Conservation (phyloP, 192 early-diverging fungal genomes). For the Rhizophagus prolifer region DNA sequence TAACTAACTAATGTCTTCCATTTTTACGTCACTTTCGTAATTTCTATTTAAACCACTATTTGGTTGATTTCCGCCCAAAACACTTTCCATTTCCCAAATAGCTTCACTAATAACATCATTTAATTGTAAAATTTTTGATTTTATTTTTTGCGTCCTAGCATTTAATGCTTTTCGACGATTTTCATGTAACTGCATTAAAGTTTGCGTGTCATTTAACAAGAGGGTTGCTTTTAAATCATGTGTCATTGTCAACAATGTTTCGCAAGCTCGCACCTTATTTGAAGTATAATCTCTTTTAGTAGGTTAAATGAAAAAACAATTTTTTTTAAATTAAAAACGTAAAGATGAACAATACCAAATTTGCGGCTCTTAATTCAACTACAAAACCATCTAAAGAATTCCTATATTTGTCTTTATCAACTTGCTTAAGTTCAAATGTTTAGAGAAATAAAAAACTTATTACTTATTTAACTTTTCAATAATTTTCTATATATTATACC, state of each 20-base stretch:
- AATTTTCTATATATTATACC: not conserved
- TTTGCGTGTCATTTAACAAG: constrained; percentile 27
- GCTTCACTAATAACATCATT: constrained; percentile 20
- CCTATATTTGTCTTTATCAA: constrained; percentile 30
- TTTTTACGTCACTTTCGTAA: not conserved
- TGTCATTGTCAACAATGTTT: constrained; percentile 24
- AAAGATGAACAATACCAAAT: constrained; percentile 3
- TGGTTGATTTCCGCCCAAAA: constrained; percentile 10
- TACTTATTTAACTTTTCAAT: not conserved
- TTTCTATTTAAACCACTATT: not conserved
- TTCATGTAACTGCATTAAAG: constrained; percentile 15
- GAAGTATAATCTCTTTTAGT: not conserved
- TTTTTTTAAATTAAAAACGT: not conserved
- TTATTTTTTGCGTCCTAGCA: constrained; percentile 21
- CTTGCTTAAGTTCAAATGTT: not conserved
- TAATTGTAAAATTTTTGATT: constrained; percentile 23
- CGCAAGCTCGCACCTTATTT: constrained; percentile 16
- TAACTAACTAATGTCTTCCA: not conserved
- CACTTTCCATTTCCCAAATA: constrained; percentile 32
- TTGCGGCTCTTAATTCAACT: constrained; percentile 23
- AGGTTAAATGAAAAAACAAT: not conserved
- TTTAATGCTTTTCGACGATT: constrained; percentile 10
- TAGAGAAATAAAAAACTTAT: not conserved
- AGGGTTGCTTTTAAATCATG: constrained; percentile 28
- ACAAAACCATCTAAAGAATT: constrained; percentile 23